Evolutionary conservation across 2,329 filamentous ascomycete species (phyloP).

Genomic region (Fusarium burgessii): DNA sequence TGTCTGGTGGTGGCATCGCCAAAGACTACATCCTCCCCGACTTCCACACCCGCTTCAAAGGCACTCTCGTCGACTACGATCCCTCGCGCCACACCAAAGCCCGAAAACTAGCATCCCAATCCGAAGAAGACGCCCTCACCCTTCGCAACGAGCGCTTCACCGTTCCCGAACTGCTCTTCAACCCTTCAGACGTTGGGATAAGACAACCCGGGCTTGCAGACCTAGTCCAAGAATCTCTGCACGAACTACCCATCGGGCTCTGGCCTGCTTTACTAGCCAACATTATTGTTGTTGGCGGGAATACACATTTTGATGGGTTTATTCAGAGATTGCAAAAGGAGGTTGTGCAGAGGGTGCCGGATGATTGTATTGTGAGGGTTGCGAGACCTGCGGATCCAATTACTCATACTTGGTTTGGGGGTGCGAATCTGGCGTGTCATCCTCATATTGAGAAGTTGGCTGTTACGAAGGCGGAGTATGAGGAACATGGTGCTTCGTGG

Average conservation of each 20-base stretch:
- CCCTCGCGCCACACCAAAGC: conserved; percentile 69
- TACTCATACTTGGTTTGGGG: conserved; percentile 86
- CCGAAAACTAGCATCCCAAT: conserved; percentile 58
- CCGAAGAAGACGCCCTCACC: conserved; percentile 81
- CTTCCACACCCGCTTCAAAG: conserved; percentile 70
- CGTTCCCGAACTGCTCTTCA: conserved; percentile 91
- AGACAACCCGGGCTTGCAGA: conserved; percentile 85
- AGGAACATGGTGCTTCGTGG: conserved; percentile 84
- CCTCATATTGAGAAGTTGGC: conserved; percentile 73
- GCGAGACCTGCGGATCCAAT: conserved; percentile 78
- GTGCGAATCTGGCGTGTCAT: conserved; percentile 80
- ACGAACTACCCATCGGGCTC: conserved; percentile 80
- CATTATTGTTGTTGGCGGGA: conserved; percentile 89
- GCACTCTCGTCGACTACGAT: conserved; percentile 83
- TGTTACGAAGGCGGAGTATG: conserved; percentile 91
- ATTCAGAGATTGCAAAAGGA: conserved; percentile 82
- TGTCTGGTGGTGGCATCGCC: conserved; percentile 71
- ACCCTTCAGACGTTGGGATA: conserved; percentile 85
- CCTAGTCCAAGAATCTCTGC: conserved; percentile 83
- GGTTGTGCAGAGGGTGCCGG: conserved; percentile 76
- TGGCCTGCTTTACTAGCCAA: conserved; percentile 89
- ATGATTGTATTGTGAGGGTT: conserved; percentile 82
- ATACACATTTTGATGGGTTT: conserved; percentile 82
- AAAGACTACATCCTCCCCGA: conserved; percentile 95
- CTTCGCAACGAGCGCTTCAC: conserved; percentile 92